Evolutionary conservation across 441 rosid genomes (phyloP).

Genomic region (Raphanus hybrid): DNA sequence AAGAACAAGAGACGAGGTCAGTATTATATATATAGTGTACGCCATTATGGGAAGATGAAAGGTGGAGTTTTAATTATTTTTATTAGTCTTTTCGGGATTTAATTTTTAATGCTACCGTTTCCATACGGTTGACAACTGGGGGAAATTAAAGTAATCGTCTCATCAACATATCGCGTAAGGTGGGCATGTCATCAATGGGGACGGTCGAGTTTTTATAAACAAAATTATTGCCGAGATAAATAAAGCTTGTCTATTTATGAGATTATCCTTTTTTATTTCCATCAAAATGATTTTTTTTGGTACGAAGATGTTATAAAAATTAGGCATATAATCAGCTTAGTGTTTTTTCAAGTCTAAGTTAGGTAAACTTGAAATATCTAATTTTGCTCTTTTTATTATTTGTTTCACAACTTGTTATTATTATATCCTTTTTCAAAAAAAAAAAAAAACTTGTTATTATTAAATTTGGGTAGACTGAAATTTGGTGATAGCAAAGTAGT

Average conservation of each 20-base stretch:
- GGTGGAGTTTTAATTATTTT: not conserved
- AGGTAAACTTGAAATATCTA: not conserved
- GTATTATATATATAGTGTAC: constrained; percentile 32
- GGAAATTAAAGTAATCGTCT: constrained; percentile 30
- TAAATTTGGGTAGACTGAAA: constrained; percentile 34
- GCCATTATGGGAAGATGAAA: constrained; percentile 16
- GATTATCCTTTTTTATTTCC: constrained; percentile 9
- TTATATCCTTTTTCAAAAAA: too few species aligned
- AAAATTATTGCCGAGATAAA: constrained; percentile 9
- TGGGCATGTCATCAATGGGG: constrained; percentile 40
- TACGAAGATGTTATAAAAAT: too few species aligned
- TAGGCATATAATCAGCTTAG: not conserved
- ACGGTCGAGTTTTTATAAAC: constrained; percentile 33
- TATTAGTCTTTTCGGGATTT: constrained; percentile 11
- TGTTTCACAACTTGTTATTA: not conserved
- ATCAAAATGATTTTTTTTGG: not conserved
- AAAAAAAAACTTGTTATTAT: constrained; percentile 6
- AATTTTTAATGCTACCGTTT: constrained; percentile 19
- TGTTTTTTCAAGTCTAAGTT: not conserved
- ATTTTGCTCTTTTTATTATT: not conserved
- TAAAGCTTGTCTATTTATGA: not conserved
- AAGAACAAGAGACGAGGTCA: constrained; percentile 10
- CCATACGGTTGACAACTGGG: constrained; percentile 46
- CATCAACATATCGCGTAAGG: constrained; percentile 39
- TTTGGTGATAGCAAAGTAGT: constrained; percentile 34